Evolutionary conservation across 2,329 filamentous ascomycete genomes (phyloP).

Genomic region (Tolypocladium sp.): DNA sequence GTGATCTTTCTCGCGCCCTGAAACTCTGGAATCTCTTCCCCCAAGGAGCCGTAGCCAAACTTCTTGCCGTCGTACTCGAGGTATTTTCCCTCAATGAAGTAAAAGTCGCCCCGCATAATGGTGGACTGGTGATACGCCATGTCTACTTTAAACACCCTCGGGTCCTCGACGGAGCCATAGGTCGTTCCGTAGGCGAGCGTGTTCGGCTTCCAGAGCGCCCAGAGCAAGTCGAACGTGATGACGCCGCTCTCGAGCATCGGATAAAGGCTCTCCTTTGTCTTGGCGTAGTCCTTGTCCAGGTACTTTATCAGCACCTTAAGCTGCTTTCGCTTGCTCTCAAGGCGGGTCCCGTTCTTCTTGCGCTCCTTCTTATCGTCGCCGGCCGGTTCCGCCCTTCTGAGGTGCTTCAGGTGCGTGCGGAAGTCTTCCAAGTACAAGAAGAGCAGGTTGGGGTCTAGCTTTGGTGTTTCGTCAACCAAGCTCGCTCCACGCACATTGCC

Average conservation of each 20-base stretch:
- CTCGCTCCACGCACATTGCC: slow-evolving; percentile 46
- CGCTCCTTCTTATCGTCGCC: slow-evolving; percentile 44
- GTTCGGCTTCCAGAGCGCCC: slow-evolving; percentile 84
- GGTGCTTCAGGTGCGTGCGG: slow-evolving; percentile 50
- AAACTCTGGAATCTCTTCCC: slow-evolving; percentile 64
- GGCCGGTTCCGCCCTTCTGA: slow-evolving; percentile 48
- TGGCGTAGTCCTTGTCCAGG: slow-evolving; percentile 71
- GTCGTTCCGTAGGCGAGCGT: slow-evolving; percentile 70
- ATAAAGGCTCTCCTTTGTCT: slow-evolving; percentile 68
- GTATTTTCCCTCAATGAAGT: slow-evolving; percentile 68
- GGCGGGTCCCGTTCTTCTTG: slow-evolving; percentile 50
- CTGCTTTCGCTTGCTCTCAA: slow-evolving; percentile 50
- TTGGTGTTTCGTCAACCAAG: slow-evolving; percentile 70
- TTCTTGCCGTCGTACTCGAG: slow-evolving; percentile 83
- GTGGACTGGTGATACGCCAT: slow-evolving; percentile 60
- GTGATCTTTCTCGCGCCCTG: slow-evolving; percentile 77
- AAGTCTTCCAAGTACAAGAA: slow-evolving; percentile 72
- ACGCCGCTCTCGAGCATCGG: slow-evolving; percentile 73
- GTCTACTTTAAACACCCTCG: slow-evolving; percentile 75
- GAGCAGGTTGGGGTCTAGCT: slow-evolving; percentile 61
- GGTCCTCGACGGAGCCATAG: slow-evolving; percentile 68
- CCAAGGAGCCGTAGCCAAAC: slow-evolving; percentile 67
- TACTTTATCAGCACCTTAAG: slow-evolving; percentile 68
- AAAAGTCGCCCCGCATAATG: slow-evolving; percentile 66
- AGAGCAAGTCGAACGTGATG: slow-evolving; percentile 81